Base-by-base conservation (phyloP, 192 early-diverging fungal genomes). In the Globomyces pollinis-pini region DNA sequence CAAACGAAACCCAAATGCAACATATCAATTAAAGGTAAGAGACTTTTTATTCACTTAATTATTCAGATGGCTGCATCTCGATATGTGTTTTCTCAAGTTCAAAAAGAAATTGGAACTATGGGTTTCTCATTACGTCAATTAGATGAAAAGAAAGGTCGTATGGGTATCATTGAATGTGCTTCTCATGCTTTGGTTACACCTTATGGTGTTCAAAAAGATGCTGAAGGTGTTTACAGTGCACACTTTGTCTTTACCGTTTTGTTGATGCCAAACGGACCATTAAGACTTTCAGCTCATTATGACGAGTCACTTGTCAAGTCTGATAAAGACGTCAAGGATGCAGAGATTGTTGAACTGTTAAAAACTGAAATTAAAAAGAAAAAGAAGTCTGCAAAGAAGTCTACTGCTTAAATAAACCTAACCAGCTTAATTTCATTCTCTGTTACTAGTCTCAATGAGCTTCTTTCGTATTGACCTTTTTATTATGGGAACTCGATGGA, bases 201-300 rank as follows among this genome's bases (percentile, higher is more conserved):
- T 23, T 94, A 90, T 63, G 77, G 87, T 36, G 84, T 96, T 24
- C 76, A 88, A 62, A 82, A 88, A 70, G 91, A 93, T 64, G 86
- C 88, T 79, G 79, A 72, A 16, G 76, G 67, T 32, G 91, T 84
- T 62, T 73, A 79, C 36, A 86, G 93, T 58, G 94, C 89, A 36
- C 91, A 95, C 75, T 85, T 93, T 74, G 85, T 93, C 66, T 84
- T 87, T 69, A 96, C 94, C n/a, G 86, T 89, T 45, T 78, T 95
- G 42, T 76, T 98, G 63, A 88, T 87, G 70, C 86, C 91, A 50
- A 86, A 77, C 47, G 94, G 94, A 34, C 85, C 91, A 45, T 73
- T 88, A 36, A 43, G 20, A 18, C 41, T 43, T 43, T 43, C 41
- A 18, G 41, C n/a, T 18, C 13, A 12, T 49, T 93, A 86, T 61